These are phyloP conservation scores for Euphorbia corollata DNA, from an alignment of 441 rosid genomes.

Conservation along the genomic window DNA sequence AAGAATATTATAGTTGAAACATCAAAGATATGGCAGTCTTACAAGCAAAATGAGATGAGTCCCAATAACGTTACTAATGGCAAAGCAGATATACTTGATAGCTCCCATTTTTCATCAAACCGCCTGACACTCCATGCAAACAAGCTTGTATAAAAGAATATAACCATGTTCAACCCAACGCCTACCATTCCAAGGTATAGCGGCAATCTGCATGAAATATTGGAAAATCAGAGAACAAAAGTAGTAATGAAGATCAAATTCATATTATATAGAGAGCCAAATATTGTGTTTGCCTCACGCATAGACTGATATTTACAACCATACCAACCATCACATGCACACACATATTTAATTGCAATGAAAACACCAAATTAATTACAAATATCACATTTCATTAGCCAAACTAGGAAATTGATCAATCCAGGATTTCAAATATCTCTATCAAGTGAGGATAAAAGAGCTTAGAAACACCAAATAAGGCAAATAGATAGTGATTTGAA, in stretches of 20 bases:
- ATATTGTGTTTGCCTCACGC: background rate
- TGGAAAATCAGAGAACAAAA: constrained; percentile 8
- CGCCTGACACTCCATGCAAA: constrained; percentile 73
- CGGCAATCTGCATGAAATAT: constrained; percentile 59
- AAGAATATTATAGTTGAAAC: constrained; percentile 12
- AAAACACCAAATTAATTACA: background rate
- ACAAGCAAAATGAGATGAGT: constrained; percentile 78
- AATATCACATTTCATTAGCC: background rate
- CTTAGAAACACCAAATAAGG: background rate
- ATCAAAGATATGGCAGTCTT: constrained; percentile 29
- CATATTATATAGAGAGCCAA: background rate
- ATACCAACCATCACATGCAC: background rate
- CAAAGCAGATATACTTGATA: constrained; percentile 62
- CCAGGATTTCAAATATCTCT: background rate
- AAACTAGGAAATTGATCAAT: background rate
- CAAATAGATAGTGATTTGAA: background rate
- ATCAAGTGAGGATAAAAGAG: background rate
- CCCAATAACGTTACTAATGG: constrained; percentile 83
- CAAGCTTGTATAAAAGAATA: constrained; percentile 75
- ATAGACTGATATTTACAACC: background rate
- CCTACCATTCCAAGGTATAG: constrained; percentile 72
- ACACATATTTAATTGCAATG: background rate
- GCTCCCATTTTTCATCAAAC: constrained; percentile 88
- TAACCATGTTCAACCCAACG: constrained; percentile 52
- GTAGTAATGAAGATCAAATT: background rate